Percentiles rank a stretch among this genome's conserved stretches.
These are phyloP conservation scores for Mucor indicus DNA, from an alignment of 371 early-diverging fungal species.

Conservation along the genomic window DNA sequence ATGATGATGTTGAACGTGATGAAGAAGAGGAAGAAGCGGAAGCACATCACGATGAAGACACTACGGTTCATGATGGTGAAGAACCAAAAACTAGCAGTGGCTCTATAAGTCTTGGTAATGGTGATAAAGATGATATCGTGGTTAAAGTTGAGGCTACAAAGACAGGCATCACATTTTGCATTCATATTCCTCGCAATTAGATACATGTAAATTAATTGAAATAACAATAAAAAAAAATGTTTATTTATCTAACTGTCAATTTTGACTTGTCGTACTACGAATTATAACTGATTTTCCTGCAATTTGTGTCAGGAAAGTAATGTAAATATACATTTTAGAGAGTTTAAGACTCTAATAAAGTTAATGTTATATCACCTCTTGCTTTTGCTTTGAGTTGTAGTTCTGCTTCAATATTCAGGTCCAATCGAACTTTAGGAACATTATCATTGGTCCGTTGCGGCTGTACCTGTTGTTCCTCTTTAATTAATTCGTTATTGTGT, in stretches of 20 bases:
- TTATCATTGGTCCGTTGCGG: neutral
- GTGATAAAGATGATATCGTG: constrained; percentile 24
- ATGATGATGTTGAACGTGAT: neutral
- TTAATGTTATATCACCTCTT: constrained; percentile 20
- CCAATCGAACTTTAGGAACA: constrained; percentile 18
- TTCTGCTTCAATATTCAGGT: constrained; percentile 23
- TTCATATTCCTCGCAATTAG: constrained; percentile 28
- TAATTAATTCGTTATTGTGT: neutral
- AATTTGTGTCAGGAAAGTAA: too few species aligned
- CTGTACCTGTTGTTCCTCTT: neutral
- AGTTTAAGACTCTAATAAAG: too few species aligned
- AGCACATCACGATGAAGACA: constrained; percentile 7
- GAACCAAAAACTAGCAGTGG: neutral
- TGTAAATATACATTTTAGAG: too few species aligned
- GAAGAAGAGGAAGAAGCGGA: constrained; percentile 7
- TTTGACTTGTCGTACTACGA: too few species aligned
- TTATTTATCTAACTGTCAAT: too few species aligned
- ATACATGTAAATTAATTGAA: too few species aligned
- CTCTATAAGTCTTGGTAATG: constrained; percentile 9
- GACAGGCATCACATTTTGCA: constrained; percentile 21
- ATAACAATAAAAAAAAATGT: too few species aligned
- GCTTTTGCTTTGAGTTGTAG: constrained; percentile 17
- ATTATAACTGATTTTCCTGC: too few species aligned
- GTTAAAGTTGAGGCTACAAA: constrained; percentile 32
- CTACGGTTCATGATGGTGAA: constrained; percentile 4